These are phyloP conservation scores for Phytopythium montanum DNA, from an alignment of 352 stramenopile genomes.

Conservation along the genomic window DNA sequence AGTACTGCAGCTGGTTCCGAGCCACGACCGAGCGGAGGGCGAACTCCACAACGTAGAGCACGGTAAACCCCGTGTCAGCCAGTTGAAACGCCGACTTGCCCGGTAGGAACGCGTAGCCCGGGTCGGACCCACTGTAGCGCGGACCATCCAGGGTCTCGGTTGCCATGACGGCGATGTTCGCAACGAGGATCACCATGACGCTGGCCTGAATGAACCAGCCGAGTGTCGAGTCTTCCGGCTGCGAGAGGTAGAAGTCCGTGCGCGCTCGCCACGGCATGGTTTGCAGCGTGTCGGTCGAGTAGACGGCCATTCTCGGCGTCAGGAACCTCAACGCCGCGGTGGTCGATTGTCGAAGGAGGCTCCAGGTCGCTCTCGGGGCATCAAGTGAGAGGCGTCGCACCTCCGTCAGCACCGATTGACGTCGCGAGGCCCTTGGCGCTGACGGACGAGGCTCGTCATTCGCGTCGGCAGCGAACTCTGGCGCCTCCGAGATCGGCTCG, in stretches of 20 bases:
- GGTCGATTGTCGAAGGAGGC: not conserved
- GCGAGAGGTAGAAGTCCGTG: constrained; percentile 34
- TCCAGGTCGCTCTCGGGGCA: constrained; percentile 1
- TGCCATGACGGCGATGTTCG: constrained; percentile 39
- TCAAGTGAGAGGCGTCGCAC: not conserved
- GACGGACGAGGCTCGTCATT: not conserved
- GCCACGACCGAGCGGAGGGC: constrained; percentile 19
- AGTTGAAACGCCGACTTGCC: constrained; percentile 18
- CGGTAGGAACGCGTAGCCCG: constrained; percentile 42
- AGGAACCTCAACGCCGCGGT: not conserved
- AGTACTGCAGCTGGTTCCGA: constrained; percentile 22
- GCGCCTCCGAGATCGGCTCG: not conserved
- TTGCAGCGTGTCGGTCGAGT: constrained; percentile 19
- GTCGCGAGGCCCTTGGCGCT: not conserved
- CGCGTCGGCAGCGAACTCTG: not conserved
- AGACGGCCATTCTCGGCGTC: not conserved
- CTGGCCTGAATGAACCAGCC: constrained; percentile 37
- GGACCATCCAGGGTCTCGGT: constrained; percentile 50
- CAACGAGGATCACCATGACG: constrained; percentile 27
- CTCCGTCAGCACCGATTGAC: not conserved
- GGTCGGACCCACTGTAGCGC: constrained; percentile 33
- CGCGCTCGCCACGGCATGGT: constrained; percentile 26
- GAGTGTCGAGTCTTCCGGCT: constrained; percentile 34
- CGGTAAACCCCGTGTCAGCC: constrained; percentile 29
- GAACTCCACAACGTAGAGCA: constrained; percentile 49